These are phyloP conservation scores for Solanum pinnatisectum DNA, from an alignment of 257 asterid genomes.

Conservation along the genomic window DNA sequence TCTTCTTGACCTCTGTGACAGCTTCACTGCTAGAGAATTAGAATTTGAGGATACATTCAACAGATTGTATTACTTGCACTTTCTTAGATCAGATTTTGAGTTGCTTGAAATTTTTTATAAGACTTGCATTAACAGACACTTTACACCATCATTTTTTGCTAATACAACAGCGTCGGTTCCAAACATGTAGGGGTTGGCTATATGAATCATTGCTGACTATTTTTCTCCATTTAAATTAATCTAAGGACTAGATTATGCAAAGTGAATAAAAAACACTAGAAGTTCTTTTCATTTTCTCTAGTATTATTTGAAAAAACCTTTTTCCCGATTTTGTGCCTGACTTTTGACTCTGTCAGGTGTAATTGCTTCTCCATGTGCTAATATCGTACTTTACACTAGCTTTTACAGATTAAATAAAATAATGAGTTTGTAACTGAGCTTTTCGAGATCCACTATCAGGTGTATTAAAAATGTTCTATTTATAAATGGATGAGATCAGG, in stretches of 20 bases:
- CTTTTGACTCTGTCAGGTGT: neutral
- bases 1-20: neutral
- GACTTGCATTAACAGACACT: neutral
- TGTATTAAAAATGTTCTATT: neutral
- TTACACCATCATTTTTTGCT: neutral
- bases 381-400: neutral
- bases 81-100: neutral
- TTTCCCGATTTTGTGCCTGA: neutral
- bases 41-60: neutral
- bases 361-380: neutral
- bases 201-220: neutral
- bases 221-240: neutral
- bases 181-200: neutral
- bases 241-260: neutral
- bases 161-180: neutral
- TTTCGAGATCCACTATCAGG: neutral
- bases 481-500: neutral
- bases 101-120: neutral
- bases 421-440: neutral
- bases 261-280: neutral
- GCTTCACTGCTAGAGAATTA: neutral
- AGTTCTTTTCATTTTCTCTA: neutral
- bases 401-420: neutral
- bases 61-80: neutral
- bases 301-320: neutral